These are phyloP conservation scores for Leptomonas seymouri DNA, from an alignment of 208 protist species.

Conservation along the genomic window DNA sequence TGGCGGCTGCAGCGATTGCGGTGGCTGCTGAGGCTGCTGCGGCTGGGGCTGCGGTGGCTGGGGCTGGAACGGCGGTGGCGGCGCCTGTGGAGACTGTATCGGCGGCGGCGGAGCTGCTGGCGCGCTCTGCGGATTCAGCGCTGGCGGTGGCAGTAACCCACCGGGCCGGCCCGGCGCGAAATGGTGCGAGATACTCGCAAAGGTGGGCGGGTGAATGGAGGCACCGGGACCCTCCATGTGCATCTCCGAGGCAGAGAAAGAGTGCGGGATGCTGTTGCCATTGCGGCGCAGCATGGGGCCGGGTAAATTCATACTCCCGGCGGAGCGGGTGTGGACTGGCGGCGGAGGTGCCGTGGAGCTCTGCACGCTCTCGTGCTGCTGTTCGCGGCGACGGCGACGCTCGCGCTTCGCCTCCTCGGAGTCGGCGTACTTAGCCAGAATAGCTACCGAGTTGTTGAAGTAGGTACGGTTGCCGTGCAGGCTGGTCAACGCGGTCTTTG, in stretches of 20 bases:
- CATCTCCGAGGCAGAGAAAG: constrained; percentile 18
- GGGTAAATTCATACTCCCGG: background rate
- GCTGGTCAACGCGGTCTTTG: constrained; percentile 58
- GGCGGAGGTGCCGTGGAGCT: constrained; percentile 8
- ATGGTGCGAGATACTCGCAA: constrained; percentile 31
- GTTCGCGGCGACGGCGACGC: constrained; percentile 70
- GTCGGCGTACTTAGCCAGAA: constrained; percentile 89
- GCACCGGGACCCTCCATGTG: constrained; percentile 21
- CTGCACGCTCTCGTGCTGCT: constrained; percentile 24
- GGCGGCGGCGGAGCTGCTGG: constrained; percentile 4
- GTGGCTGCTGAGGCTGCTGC: constrained; percentile 32
- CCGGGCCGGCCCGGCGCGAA: constrained; percentile 16
- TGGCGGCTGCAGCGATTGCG: constrained; percentile 1
- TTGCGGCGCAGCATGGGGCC: background rate
- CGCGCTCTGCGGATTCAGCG: background rate
- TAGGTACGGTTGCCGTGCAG: constrained; percentile 75
- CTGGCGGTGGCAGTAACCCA: constrained; percentile 14
- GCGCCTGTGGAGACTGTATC: background rate
- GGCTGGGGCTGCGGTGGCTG: background rate
- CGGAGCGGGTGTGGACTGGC: constrained; percentile 4
- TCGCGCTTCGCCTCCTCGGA: constrained; percentile 79
- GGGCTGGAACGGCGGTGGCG: constrained; percentile 10
- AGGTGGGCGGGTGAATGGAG: constrained; percentile 19
- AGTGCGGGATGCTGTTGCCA: constrained; percentile 15
- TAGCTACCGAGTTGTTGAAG: constrained; percentile 60